Percentiles rank a stretch among this genome's conserved stretches.
phyloP scores from a whole-genome alignment of 129 eudicot species.

The Artemisia argyi region DNA sequence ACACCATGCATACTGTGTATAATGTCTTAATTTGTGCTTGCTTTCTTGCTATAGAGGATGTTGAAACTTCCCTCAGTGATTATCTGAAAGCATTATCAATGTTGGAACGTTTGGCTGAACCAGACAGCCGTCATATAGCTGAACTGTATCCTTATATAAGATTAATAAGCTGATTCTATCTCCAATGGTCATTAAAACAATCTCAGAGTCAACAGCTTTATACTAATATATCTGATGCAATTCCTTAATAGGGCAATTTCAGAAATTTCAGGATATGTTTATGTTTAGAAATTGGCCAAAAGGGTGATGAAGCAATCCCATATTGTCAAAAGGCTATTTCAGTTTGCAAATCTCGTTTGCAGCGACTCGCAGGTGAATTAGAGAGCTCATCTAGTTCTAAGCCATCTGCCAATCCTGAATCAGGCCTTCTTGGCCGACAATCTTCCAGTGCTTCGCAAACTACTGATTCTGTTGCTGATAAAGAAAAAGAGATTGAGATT shows the following conservation, averaged over 20 bases:
- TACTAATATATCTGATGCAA: background rate
- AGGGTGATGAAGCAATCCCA: slow-evolving; percentile 87
- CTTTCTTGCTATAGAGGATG: slow-evolving; percentile 65
- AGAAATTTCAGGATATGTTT: slow-evolving; percentile 95
- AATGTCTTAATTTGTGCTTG: slow-evolving; percentile 5
- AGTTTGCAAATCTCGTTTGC: slow-evolving; percentile 76
- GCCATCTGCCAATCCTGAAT: slow-evolving; percentile 34
- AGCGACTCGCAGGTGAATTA: slow-evolving; percentile 59
- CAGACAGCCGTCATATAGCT: slow-evolving; percentile 87
- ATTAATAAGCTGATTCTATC: background rate
- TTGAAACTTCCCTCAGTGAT: slow-evolving; percentile 88
- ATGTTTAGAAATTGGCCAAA: slow-evolving; percentile 77
- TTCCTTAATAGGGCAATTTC: slow-evolving; percentile 42
- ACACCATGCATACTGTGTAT: background rate
- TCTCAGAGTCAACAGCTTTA: background rate
- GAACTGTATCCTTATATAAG: slow-evolving; percentile 87
- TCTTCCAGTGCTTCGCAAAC: slow-evolving; percentile 51
- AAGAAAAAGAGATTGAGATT: slow-evolving; percentile 72
- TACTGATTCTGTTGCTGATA: slow-evolving; percentile 46
- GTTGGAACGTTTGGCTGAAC: slow-evolving; percentile 88
- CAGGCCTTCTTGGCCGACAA: slow-evolving; percentile 36
- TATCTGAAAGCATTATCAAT: slow-evolving; percentile 82
- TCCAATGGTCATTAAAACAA: no score
- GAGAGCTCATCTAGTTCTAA: slow-evolving; percentile 42
- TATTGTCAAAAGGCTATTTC: slow-evolving; percentile 89